These are phyloP conservation scores for Geranium brycei DNA, from an alignment of 345 rosid species.

Conservation along the genomic window DNA sequence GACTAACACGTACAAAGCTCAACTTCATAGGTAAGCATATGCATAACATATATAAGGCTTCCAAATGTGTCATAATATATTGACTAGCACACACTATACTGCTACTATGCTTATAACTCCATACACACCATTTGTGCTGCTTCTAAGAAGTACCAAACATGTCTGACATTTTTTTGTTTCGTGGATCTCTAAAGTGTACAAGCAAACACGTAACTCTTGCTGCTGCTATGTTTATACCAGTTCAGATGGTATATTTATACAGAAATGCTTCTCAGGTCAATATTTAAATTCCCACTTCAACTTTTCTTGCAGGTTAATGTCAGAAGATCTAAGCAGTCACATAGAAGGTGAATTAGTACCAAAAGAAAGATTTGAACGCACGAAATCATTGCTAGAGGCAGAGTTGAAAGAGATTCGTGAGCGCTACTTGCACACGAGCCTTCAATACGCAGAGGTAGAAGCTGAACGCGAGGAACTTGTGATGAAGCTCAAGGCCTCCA, in stretches of 20 bases:
- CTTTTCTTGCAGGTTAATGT: slow-evolving; percentile 10
- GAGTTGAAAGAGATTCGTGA: slow-evolving; percentile 43
- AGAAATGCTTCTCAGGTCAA: neutral
- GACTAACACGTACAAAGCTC: slow-evolving; percentile 17
- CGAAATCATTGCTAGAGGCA: slow-evolving; percentile 36
- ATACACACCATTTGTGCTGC: too few species aligned
- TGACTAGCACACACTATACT: neutral
- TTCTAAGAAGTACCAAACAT: too few species aligned
- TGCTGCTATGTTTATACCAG: too few species aligned
- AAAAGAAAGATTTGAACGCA: slow-evolving; percentile 32
- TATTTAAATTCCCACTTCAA: too few species aligned
- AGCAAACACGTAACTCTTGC: too few species aligned
- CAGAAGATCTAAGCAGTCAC: slow-evolving; percentile 13
- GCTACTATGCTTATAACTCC: too few species aligned
- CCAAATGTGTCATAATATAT: too few species aligned
- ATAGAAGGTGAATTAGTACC: slow-evolving; percentile 26
- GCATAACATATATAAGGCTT: neutral
- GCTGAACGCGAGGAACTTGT: slow-evolving; percentile 47
- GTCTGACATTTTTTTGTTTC: too few species aligned
- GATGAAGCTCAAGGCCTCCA: slow-evolving; percentile 39
- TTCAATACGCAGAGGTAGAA: slow-evolving; percentile 51
- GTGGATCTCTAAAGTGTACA: too few species aligned
- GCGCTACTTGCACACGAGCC: slow-evolving; percentile 46
- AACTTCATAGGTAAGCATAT: slow-evolving; percentile 19
- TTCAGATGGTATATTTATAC: too few species aligned